Base-by-base conservation (phyloP, 148 eudicot genomes). In the Rhododendron vialii region DNA sequence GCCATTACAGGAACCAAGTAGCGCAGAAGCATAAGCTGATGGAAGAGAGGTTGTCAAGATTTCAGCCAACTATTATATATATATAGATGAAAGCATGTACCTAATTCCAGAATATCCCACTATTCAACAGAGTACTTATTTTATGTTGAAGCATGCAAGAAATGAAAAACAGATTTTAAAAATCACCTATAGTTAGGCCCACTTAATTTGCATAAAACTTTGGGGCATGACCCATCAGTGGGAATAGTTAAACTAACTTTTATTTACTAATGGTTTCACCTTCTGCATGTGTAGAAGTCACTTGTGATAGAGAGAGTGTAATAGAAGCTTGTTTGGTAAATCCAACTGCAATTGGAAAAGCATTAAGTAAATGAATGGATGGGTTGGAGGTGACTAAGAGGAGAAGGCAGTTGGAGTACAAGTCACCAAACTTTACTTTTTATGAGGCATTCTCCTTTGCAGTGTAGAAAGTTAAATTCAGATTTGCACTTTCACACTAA, bases 391-490 rank as follows among this genome's bases (percentile, higher is more conserved):
- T 53, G 90, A 88, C 88, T 75, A 51, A 47, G 83, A 80, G 79
- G 87, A 84, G 86, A 86, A 45, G 84, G 69, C 83, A 90, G 92
- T 86, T 88, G 87, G 82, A 14, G 80, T 41, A 85, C 83, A 82
- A 88, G 90, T 73, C 89, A 92, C 90, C 94, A 88, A 90, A 89
- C 87, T 88, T 78, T 51, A 82, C 67, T 55, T 80, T 33, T 36
- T 80, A n/a, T 12, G 7, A 9, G 43, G 41, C 41, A 69, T 50
- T 84, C 18, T 45, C 22, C 18, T 41, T 57, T 84, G 9, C 3
- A 83, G 73, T 11, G 50, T 36, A 36, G 83, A 30, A 43, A 43
- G 51, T 35, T n/a, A 14, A 43, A 48, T 1, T 61, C 36, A 28
- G 3, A 11, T 13, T 69, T 28, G 35, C 14, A 69, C 38, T 55